Percentiles rank a stretch among this genome's conserved stretches.
phyloP scores from a whole-genome alignment of 176 grass and related monocot species.

The Aechmea fasciata region DNA sequence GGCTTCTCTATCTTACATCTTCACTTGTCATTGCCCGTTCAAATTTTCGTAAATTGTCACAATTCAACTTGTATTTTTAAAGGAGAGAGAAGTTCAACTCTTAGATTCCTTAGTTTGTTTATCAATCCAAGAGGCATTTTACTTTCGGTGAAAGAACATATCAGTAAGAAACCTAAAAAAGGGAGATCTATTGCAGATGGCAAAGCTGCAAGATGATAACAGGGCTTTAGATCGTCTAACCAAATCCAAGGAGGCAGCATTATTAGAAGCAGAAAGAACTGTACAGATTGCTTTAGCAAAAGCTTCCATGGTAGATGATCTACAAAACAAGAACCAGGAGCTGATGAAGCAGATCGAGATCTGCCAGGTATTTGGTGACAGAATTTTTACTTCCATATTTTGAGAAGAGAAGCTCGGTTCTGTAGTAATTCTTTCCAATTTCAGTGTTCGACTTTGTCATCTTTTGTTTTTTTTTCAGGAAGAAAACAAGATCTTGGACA shows the following conservation, averaged over 20 bases:
- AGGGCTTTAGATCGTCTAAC: constrained; percentile 92
- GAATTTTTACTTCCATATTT: constrained; percentile 6
- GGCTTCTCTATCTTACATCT: neutral
- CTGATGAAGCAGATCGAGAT: constrained; percentile 99
- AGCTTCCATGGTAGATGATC: constrained; percentile 94
- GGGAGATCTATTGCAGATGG: constrained; percentile 45
- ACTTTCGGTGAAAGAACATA: neutral
- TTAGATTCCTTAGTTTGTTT: neutral
- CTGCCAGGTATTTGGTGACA: constrained; percentile 55
- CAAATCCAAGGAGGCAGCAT: constrained; percentile 88
- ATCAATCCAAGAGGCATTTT: neutral
- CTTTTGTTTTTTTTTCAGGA: constrained; percentile 45
- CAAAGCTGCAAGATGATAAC: constrained; percentile 90
- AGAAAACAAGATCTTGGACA: constrained; percentile 98
- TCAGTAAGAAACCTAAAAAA: neutral
- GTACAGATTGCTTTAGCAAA: constrained; percentile 85
- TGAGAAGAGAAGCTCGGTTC: neutral
- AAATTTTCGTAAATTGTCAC: neutral
- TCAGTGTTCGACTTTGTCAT: neutral
- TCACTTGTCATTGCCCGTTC: neutral
- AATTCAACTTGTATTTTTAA: neutral
- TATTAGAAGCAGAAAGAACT: constrained; percentile 88
- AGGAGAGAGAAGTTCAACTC: neutral
- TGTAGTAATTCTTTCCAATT: neutral
- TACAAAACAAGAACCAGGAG: constrained; percentile 99